A percentile compares a stretch with the other conserved stretches of the same genome.
These are phyloP conservation scores for Neobulgaria alba DNA, from an alignment of 2,329 filamentous ascomycete species.

Conservation along the genomic window DNA sequence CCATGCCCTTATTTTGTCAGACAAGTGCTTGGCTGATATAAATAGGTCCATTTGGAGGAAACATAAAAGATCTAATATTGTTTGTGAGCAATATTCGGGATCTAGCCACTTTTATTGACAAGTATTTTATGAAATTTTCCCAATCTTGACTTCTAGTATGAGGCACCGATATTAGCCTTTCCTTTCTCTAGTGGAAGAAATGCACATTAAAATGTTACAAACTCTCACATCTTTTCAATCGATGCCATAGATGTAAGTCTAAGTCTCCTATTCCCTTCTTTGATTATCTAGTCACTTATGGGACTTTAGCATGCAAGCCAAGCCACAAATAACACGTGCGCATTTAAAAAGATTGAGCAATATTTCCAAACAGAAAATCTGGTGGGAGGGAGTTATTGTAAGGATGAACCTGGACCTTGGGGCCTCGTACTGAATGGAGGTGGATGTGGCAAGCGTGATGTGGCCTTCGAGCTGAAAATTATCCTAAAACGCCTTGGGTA, in stretches of 20 bases:
- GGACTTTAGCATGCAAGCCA: not conserved
- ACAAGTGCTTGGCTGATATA: not conserved
- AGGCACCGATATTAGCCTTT: not conserved
- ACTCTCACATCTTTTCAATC: slow-evolving; percentile 38
- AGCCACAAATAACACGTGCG: not conserved
- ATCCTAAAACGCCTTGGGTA: too few species aligned
- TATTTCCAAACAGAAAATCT: not conserved
- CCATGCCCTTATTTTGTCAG: not conserved
- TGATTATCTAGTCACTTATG: too few species aligned
- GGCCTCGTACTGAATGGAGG: too few species aligned
- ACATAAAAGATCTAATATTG: not conserved
- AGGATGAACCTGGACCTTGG: not conserved
- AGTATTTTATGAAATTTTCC: not conserved
- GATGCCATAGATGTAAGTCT: slow-evolving; percentile 40
- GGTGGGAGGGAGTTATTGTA: not conserved
- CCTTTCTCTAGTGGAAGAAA: not conserved
- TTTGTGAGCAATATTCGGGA: not conserved
- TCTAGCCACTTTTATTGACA: not conserved
- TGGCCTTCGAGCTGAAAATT: too few species aligned
- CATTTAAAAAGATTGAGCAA: not conserved
- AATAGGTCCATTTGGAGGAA: not conserved
- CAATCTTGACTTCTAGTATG: not conserved
- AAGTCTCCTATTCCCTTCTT: slow-evolving; percentile 29
- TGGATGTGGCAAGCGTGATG: too few species aligned
- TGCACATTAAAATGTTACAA: slow-evolving; percentile 24